These are phyloP conservation scores for Apiotrichum sp. DNA, from an alignment of 1,284 basidiomycete genomes.

Conservation along the genomic window DNA sequence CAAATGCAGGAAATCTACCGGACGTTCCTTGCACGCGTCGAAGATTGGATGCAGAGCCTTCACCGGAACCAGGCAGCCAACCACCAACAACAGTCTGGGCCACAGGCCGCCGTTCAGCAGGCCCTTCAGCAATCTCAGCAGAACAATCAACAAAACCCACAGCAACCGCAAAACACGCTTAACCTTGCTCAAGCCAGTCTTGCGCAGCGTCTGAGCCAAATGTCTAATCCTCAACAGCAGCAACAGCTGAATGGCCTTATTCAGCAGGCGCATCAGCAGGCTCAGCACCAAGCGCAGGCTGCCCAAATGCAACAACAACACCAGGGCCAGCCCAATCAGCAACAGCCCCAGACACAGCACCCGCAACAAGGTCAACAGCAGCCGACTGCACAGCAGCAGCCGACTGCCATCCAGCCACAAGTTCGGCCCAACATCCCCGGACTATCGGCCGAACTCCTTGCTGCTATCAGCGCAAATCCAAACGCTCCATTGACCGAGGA, in stretches of 20 bases:
- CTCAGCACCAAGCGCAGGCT: slow-evolving; percentile 1
- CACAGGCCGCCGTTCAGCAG: slow-evolving; percentile 3
- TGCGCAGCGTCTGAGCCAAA: neutral
- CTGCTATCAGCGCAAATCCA: slow-evolving; percentile 12
- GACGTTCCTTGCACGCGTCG: slow-evolving; percentile 5
- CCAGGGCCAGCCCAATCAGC: neutral
- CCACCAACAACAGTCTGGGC: slow-evolving; percentile 7
- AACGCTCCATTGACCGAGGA: slow-evolving; percentile 14
- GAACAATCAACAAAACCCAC: slow-evolving; percentile 3
- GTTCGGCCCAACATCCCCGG: slow-evolving; percentile 3
- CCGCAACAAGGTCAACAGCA: slow-evolving; percentile 1
- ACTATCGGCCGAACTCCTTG: slow-evolving; percentile 12
- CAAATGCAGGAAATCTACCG: slow-evolving; percentile 16
- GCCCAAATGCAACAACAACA: slow-evolving; percentile 6
- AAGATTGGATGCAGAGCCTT: slow-evolving; percentile 13
- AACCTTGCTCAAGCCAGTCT: neutral
- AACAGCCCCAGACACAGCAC: neutral
- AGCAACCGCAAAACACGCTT: slow-evolving; percentile 4
- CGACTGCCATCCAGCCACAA: neutral
- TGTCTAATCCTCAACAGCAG: slow-evolving; percentile 6
- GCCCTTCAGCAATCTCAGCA: slow-evolving; percentile 3
- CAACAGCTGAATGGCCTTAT: slow-evolving; percentile 8
- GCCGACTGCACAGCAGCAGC: neutral
- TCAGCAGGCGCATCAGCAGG: slow-evolving; percentile 1
- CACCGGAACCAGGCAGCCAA: slow-evolving; percentile 4